Percentiles rank a stretch among this genome's conserved stretches.
Conservation (phyloP, 2,329 filamentous ascomycete species). For the Sporothrix globosa region DNA sequence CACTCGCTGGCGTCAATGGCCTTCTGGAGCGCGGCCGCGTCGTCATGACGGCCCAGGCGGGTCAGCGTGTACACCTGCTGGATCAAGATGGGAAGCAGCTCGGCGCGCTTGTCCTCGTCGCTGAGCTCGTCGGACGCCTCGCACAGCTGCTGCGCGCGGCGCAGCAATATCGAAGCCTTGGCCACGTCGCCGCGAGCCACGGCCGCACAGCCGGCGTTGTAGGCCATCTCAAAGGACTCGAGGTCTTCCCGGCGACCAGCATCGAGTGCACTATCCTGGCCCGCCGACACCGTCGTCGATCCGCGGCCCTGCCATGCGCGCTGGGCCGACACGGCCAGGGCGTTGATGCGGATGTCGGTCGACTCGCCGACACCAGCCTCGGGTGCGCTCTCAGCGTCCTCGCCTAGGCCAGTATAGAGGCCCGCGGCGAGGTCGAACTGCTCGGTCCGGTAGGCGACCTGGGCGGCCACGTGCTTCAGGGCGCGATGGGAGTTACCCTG, state of each 20-base stretch:
- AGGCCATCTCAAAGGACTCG: conserved; percentile 79
- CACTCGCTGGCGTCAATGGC: conserved; percentile 66
- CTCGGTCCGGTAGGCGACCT: conserved; percentile 74
- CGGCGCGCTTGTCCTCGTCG: conserved; percentile 73
- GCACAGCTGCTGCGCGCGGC: conserved; percentile 71
- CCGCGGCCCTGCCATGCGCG: conserved; percentile 67
- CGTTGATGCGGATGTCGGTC: conserved; percentile 76
- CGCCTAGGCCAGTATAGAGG: conserved; percentile 64
- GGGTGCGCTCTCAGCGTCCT: conserved; percentile 46
- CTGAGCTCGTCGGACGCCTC: conserved; percentile 72
- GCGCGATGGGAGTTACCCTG: conserved; percentile 36
- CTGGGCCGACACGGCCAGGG: conserved; percentile 72
- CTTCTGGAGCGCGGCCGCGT: conserved; percentile 65
- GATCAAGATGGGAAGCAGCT: conserved; percentile 73
- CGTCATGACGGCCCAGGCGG: conserved; percentile 65
- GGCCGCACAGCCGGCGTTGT: conserved; percentile 75
- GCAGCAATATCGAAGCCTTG: conserved; percentile 68
- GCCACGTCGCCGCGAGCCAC: conserved; percentile 70
- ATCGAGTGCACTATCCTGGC: conserved; percentile 57
- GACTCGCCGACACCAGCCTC: conserved; percentile 60
- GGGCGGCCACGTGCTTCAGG: conserved; percentile 62
- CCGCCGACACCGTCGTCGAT: conserved; percentile 53
- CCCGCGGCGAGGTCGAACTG: conserved; percentile 68
- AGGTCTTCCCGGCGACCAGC: conserved; percentile 62
- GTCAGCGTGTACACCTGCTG: conserved; percentile 75